Evolutionary conservation across 202 grass and related monocot genomes (phyloP).

Genomic region (Musa balbisiana): DNA sequence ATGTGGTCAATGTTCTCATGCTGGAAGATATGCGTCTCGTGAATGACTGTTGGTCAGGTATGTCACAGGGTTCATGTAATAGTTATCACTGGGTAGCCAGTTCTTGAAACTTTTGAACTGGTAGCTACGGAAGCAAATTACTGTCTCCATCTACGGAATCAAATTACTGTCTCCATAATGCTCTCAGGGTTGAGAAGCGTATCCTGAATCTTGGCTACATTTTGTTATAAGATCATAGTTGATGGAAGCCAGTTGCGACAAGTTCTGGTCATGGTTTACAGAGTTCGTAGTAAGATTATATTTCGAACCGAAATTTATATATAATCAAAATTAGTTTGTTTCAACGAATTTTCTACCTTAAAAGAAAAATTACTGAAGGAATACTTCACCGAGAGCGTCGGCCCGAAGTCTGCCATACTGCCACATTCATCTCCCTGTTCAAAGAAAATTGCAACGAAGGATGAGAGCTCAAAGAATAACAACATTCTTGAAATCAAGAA

Average conservation of each 20-base stretch:
- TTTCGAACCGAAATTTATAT: not conserved
- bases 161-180: not conserved
- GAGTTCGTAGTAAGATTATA: not conserved
- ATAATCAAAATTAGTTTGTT: not conserved
- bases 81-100: not conserved
- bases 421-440: conserved; percentile 80
- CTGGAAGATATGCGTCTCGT: too few species aligned
- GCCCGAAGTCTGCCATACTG: conserved; percentile 81
- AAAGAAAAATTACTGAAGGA: conserved; percentile 99
- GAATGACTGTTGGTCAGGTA: not conserved
- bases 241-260: conserved; percentile 94
- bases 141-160: too few species aligned
- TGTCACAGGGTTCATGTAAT: not conserved
- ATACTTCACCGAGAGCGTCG: conserved; percentile 55
- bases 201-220: conserved; percentile 42
- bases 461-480: conserved; percentile 12
- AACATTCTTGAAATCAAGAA: not conserved
- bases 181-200: conserved; percentile 61
- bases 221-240: conserved; percentile 90
- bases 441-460: not conserved
- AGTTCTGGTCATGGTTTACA: conserved; percentile 42
- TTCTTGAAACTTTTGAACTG: not conserved
- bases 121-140: too few species aligned
- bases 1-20: not conserved
- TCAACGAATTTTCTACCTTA: conserved; percentile 37